Base-by-base conservation (phyloP, 2,329 filamentous ascomycete species). In the Beauveria asiatica region DNA sequence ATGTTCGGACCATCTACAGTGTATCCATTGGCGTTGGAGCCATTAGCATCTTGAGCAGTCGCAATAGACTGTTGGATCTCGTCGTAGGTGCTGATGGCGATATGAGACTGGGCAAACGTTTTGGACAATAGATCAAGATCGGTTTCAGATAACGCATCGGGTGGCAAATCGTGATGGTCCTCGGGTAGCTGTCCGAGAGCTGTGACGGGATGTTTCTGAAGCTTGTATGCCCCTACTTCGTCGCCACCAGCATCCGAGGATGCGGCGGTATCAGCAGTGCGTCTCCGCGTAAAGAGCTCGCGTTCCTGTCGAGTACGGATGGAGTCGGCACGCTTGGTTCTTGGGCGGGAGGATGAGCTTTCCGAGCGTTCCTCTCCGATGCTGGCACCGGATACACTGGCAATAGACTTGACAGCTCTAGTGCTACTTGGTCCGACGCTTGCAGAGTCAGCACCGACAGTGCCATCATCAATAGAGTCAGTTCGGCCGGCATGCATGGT, bases 401-500 rank as follows among this genome's bases (percentile, higher is more conserved):
- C 87, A 64, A 96, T 88, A 1, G 92, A 96, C 74, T 97, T 97
- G 65, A 96, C 86, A 8, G 90, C 91, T 62, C 88, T 84, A 10
- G 91, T 89, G 70, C 92, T 96, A 75, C 91, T 96, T 21, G 91
- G 89, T 2, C 90, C 87, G 21, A 90, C 86, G 64, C 85, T 88
- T 2, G 83, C 77, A 3, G 80, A 83, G 64, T 89, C 87, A 8
- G 76, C 68, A 6, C 74, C 70, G 42, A 80, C 62, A 10, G 76
- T 73, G 16, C 82, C 83, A 59, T 87, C 83, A 39, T 87, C 82
- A 27, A 70, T 39, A 3, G 83, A 75, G 7, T 81, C 76, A 21
- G 79, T 82, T 49, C 81, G 79, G 61, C 89, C 84, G 25, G 92
- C 92, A 71, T 99, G 94, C 93, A 99, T 97, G 0, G 94, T 97